These are phyloP conservation scores for Trichocomaceae sp. DNA, from an alignment of 2,329 filamentous ascomycete species.

Conservation along the genomic window DNA sequence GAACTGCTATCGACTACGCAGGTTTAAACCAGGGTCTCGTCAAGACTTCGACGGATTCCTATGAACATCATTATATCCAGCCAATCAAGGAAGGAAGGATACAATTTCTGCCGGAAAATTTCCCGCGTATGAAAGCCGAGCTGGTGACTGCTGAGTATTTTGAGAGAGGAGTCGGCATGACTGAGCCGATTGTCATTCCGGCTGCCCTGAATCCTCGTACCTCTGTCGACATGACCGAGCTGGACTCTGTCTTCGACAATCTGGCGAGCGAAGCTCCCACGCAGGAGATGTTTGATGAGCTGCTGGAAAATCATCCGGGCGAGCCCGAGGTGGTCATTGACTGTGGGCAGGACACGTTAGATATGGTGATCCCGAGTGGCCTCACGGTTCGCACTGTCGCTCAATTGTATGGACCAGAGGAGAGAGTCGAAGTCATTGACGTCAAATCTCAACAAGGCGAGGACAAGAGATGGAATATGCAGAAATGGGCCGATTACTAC, in stretches of 20 bases:
- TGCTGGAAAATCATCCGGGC: constrained; percentile 26
- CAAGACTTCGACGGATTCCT: constrained; percentile 57
- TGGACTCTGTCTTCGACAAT: constrained; percentile 20
- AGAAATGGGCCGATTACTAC: constrained; percentile 63
- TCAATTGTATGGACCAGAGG: constrained; percentile 57
- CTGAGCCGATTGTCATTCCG: constrained; percentile 61
- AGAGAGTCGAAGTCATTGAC: constrained; percentile 60
- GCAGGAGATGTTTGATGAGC: constrained; percentile 36
- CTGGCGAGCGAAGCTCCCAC: constrained; percentile 30
- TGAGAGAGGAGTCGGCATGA: constrained; percentile 57
- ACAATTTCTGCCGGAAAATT: constrained; percentile 54
- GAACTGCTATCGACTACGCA: constrained; percentile 62
- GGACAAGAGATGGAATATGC: constrained; percentile 59
- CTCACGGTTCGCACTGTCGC: constrained; percentile 58
- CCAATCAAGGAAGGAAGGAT: constrained; percentile 60
- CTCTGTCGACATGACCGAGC: constrained; percentile 24
- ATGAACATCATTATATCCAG: constrained; percentile 62
- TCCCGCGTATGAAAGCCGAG: constrained; percentile 58
- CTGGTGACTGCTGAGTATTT: constrained; percentile 58
- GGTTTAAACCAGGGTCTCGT: constrained; percentile 60
- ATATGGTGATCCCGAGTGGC: constrained; percentile 61
- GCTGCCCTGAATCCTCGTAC: constrained; percentile 54
- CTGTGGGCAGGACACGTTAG: constrained; percentile 58
- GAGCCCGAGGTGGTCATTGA: constrained; percentile 45
- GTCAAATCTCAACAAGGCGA: constrained; percentile 63